Percentiles rank a stretch among this genome's conserved stretches.
phyloP scores from a whole-genome alignment of 2,329 filamentous ascomycete species.

The Colletotrichum sp. region DNA sequence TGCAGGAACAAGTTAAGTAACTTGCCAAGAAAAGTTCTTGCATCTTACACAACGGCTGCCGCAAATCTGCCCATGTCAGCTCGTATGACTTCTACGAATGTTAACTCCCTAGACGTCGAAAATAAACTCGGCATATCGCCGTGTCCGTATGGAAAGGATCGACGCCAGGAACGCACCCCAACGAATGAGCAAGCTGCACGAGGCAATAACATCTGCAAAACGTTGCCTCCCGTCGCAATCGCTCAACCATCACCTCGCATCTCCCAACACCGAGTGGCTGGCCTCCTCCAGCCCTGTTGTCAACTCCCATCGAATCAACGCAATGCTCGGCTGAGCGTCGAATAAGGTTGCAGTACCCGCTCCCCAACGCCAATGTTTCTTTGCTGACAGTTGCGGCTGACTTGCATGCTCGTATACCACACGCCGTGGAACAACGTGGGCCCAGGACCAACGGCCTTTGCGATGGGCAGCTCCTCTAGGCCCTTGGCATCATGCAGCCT shows the following conservation, averaged over 20 bases:
- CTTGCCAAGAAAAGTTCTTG: background rate
- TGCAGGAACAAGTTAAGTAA: background rate
- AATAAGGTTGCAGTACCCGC: background rate
- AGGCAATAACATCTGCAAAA: background rate
- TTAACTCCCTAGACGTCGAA: background rate
- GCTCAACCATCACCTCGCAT: background rate
- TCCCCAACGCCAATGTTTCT: background rate
- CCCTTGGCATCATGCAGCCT: background rate
- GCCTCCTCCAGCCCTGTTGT: background rate
- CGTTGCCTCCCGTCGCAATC: background rate
- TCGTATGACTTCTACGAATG: background rate
- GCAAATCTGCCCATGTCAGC: background rate
- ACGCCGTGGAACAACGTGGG: background rate
- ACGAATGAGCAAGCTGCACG: background rate
- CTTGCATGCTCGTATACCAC: background rate
- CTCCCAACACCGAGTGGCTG: background rate
- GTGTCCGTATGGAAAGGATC: background rate
- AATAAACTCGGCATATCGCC: background rate
- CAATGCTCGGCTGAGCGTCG: background rate
- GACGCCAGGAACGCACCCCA: background rate
- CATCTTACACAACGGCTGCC: background rate
- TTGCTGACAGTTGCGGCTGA: background rate
- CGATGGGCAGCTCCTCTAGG: background rate
- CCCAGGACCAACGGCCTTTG: background rate
- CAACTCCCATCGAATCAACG: background rate